Base-by-base conservation (phyloP, 176 grass and related monocot genomes). In the Chloris gayana region DNA sequence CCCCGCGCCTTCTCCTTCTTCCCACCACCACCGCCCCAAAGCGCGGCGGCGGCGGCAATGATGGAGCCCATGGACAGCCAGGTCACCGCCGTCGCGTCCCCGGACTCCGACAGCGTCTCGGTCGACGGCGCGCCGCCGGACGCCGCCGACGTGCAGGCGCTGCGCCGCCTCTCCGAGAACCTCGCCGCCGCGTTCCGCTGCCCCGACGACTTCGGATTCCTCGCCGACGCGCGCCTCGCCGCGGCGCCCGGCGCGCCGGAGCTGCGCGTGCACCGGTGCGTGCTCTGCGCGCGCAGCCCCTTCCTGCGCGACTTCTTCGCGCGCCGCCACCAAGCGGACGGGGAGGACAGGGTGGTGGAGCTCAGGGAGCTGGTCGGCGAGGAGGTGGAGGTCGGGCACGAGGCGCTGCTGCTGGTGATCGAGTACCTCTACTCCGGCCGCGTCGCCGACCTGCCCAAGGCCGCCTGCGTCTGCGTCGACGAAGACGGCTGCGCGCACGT, bases 401-500 rank as follows among this genome's bases (percentile, higher is more conserved):
- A 95, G 26, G 90, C 90, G 31, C 79, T 99, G 65, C 41, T 33
- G n/a, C 80, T 86, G 68, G 96, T 99, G 68, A 54, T 99, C 29
- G 92, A 91, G 58, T 99, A 99, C 75, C 85, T 99, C n/a, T 99
- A 95, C 75, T 93, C 84, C 75, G 96, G 96, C 59, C 83, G 86
- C 83, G 79, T 93, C 47, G 72, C 46, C 21, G 72, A 81, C 64
- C 86, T 99, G 30, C 96, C 92, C 70, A 99, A 67, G 80, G 70
- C 31, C 63, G 86, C 88, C n/a, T 99, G 90, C 57, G 68, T 73
- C 67, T 99, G 96, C 87, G 96, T 91, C n/a, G 96, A 99, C 70
- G 90, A 88, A 0, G 89, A 44, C 75, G 86, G 69, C 9, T 99
- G 96, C 83, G 42, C 57, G 4, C 96, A 99, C 79, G 86, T 87